These are phyloP conservation scores for Beauveria australis DNA, from an alignment of 2,329 filamentous ascomycete genomes.

Conservation along the genomic window DNA sequence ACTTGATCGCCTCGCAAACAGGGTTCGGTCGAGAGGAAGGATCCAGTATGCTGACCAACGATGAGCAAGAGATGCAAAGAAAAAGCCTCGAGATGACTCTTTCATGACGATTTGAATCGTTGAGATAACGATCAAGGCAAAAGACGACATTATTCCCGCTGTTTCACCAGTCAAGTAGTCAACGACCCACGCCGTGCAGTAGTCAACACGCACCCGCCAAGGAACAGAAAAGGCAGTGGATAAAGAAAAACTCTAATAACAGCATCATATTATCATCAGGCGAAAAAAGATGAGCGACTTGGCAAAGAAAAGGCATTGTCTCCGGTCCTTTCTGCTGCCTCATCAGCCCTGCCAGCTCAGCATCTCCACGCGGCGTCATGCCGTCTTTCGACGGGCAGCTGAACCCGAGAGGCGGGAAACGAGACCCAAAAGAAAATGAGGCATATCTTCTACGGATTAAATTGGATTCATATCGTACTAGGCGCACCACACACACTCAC, in stretches of 20 bases:
- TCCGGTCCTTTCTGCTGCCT: background rate
- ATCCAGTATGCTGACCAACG: background rate
- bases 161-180: background rate
- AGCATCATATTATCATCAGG: no score
- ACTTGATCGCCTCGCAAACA: background rate
- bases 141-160: background rate
- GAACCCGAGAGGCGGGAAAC: background rate
- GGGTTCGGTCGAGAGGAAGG: background rate
- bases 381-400: background rate
- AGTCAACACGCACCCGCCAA: background rate
- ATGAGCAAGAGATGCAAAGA: background rate
- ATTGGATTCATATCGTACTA: background rate
- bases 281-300: background rate
- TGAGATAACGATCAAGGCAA: no score
- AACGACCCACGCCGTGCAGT: background rate
- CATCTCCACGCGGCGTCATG: background rate
- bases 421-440: background rate
- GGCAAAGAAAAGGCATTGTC: background rate
- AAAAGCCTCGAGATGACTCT: background rate
- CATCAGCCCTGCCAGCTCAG: conserved; percentile 5
- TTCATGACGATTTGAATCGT: background rate
- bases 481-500: background rate
- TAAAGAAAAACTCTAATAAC: background rate
- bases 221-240: background rate
- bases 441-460: background rate